Percentiles rank a stretch among this genome's conserved stretches.
phyloP scores from a whole-genome alignment of 331 rosid genomes.

The Telfairia occidentalis region DNA sequence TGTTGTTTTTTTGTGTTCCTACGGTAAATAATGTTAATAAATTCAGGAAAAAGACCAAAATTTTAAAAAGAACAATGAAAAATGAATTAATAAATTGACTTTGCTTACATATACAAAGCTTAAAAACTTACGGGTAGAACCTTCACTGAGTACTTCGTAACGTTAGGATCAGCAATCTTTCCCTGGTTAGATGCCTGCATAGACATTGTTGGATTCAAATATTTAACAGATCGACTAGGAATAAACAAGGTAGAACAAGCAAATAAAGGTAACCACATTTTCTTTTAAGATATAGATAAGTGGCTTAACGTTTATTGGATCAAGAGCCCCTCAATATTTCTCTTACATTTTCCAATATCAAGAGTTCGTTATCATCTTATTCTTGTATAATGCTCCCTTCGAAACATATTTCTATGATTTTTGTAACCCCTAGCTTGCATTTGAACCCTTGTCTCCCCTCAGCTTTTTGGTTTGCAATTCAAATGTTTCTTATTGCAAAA shows the following conservation, averaged over 20 bases:
- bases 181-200: constrained; percentile 55
- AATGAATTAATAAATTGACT: neutral
- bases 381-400: neutral
- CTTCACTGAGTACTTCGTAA: constrained; percentile 72
- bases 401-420: neutral
- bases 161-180: constrained; percentile 58
- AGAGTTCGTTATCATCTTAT: neutral
- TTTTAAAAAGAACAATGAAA: neutral
- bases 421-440: neutral
- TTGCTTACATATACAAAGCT: neutral
- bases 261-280: neutral
- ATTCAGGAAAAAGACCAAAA: neutral
- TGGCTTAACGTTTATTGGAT: neutral
- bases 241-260: neutral
- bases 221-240: neutral
- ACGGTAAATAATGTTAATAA: neutral
- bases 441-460: neutral
- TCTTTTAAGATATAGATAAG: neutral
- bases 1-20: too few relatives aligned
- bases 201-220: constrained; percentile 14
- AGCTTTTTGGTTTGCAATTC: neutral
- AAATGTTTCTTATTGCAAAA: neutral
- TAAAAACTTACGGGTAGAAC: constrained; percentile 74
- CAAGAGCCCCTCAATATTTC: neutral
- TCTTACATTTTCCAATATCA: neutral